phyloP scores from a whole-genome alignment of 2,329 filamentous ascomycete genomes.

The Cladosporium halotolerans region DNA sequence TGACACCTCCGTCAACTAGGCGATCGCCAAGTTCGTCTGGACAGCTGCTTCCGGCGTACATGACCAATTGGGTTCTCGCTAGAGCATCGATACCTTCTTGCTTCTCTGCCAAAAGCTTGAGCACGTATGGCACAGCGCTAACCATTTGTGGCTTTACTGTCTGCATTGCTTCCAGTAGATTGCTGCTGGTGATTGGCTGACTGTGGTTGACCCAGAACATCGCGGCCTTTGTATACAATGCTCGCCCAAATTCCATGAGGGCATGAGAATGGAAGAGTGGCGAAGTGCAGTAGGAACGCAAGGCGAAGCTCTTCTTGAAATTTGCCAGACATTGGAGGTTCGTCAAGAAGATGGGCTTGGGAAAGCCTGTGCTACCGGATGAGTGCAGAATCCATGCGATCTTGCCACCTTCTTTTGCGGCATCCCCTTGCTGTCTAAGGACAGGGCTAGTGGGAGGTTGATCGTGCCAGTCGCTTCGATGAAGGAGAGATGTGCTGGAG shows the following conservation, averaged over 20 bases:
- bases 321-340: constrained; percentile 48
- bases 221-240: constrained; percentile 45
- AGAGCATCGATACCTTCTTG: constrained; percentile 41
- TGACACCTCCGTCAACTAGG: constrained; percentile 28
- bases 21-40: constrained; percentile 30
- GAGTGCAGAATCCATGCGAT: constrained; percentile 45
- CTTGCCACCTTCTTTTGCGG: constrained; percentile 27
- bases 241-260: constrained; percentile 49
- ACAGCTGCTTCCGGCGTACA: constrained; percentile 29
- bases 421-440: constrained; percentile 12
- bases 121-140: constrained; percentile 53
- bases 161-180: constrained; percentile 25
- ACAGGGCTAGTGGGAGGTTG: constrained; percentile 13
- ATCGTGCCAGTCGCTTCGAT: constrained; percentile 21
- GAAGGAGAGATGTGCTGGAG: constrained; percentile 26
- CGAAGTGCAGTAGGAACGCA: constrained; percentile 49
- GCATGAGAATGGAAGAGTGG: constrained; percentile 58
- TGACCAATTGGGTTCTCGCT: constrained; percentile 24
- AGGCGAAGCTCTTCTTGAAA: constrained; percentile 40
- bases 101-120: constrained; percentile 58
- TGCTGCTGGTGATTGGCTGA: constrained; percentile 46
- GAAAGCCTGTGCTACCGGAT: constrained; percentile 54
- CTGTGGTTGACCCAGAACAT: constrained; percentile 51
- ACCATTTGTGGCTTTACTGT: constrained; percentile 45
- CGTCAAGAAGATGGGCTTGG: constrained; percentile 57